phyloP scores from a whole-genome alignment of 768 basidiomycete species.

The Trametes cingulata region DNA sequence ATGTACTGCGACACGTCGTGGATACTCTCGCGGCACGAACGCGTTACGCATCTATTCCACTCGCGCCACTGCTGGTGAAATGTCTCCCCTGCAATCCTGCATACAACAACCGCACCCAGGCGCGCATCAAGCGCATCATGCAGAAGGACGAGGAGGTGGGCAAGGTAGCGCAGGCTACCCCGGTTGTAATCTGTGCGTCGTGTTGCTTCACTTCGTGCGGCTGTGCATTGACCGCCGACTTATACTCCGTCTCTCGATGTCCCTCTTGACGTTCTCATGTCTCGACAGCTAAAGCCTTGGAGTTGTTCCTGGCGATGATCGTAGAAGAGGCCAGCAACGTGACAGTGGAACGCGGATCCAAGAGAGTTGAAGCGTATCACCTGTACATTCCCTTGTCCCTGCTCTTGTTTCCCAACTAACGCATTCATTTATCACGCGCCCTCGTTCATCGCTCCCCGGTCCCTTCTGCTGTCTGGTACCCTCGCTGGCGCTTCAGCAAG shows the following conservation, averaged over 20 bases:
- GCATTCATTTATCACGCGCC: neutral
- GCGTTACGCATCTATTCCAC: neutral
- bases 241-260: neutral
- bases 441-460: neutral
- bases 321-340: conserved; percentile 83
- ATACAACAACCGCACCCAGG: conserved; percentile 45
- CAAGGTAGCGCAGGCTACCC: conserved; percentile 95
- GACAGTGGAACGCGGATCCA: conserved; percentile 73
- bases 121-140: conserved; percentile 99
- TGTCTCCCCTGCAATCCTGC: neutral
- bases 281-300: conserved; percentile 83
- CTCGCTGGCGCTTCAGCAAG: conserved; percentile 82
- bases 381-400: conserved; percentile 71
- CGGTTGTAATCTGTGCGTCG: conserved; percentile 90
- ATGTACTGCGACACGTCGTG: neutral
- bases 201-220: neutral
- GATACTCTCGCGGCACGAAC: neutral
- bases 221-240: neutral
- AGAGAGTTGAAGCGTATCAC: conserved; percentile 91
- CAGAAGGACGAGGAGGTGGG: conserved; percentile 99
- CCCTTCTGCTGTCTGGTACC: neutral
- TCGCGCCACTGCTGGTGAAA: neutral
- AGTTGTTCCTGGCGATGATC: conserved; percentile 85
- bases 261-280: neutral
- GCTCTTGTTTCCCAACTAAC: neutral